Base-by-base conservation (phyloP, 2,329 filamentous ascomycete species). In the Epichloe sibirici region DNA sequence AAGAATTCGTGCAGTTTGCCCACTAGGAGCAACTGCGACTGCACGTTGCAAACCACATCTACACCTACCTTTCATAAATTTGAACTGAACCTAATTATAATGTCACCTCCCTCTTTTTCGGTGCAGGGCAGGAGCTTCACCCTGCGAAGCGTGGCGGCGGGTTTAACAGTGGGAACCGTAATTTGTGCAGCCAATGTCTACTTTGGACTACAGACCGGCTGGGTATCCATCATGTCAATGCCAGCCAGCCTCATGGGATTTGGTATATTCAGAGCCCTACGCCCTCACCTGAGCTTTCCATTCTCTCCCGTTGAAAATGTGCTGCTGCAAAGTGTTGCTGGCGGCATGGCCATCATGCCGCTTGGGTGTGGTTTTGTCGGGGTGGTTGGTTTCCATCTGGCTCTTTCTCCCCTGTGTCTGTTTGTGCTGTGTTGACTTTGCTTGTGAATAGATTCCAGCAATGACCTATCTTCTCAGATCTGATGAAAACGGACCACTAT, bases 111-210 rank as follows among this genome's bases (percentile, higher is more conserved):
- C 40, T 44, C 56, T 44, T 56, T 56, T 17, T 46, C 51, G 8
- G 52, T 67, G 55, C 66, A 68, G 3, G 76, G 75, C 49, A 79
- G 79, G 46, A 90, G 89, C 71, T 96, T 98, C 70, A 97, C 93
- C 0, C 53, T 85, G 28, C 85, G 93, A 52, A 89, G 89, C 49
- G 76, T 97, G 40, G 65, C 82, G 5, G 88, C 88, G 31, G 93
- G 93, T 15, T 74, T 95, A 5, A 72, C 80, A 3, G 93, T 98
- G 57, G 93, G 93, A 42, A 81, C 93, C 4, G 75, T 97, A 52
- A 95, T 97, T 63, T 93, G 88, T 65, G 95, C 95, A 66, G 94
- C 88, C 50, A 98, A 98, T 66, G 96, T 94, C 75, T 98, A 97
- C 69, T 98, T 98, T 66, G 93, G 93, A n/a, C 75, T 98, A 35